Evolutionary conservation across 108 stramenopile genomes (phyloP), one percentile per base, ranked within the genome.

Genomic region (Stephanodiscus triporus): DNA sequence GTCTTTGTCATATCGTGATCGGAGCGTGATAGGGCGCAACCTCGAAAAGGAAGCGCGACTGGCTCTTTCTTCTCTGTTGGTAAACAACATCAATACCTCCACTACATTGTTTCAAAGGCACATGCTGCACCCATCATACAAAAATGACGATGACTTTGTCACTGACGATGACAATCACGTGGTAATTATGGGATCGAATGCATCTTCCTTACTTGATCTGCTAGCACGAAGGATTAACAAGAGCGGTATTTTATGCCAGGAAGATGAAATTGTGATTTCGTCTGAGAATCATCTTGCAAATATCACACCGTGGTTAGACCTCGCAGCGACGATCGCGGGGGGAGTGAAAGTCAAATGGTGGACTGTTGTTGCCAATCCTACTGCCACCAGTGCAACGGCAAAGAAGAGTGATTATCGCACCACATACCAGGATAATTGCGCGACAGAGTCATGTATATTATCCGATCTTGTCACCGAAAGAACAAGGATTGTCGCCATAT

Each of bases 271-370:
- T 54, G 62, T 95, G n/a, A 56, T 95, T 67, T 79, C 87, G 36
- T 76, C 86, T 0, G 89, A 92, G 59, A 95, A 95, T 80, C 94
- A 95, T 74, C 22, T 74, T 37, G 91, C 94, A 4, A 93, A 95
- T 68, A 78, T 91, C 49, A 60, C 66, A 4, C 91, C 94, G n/a
- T 95, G 94, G 94, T 34, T 89, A 0, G 20, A 68, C 23, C 82
- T 72, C 40, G 89, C 89, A 9, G 65, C 68, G 63, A 14, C 3
- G 13, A 45, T 14, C 43, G 50, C 16, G 17, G 56, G 45, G 1
- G 90, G 89, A 62, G 86, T 81, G 3, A 74, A 48, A 17, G 64
- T 95, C 32, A 80, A 84, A 68, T 87, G 88, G 82, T 93, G 88
- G 88, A 77, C 83, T 10, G 71, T 83, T 0, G 65, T 45, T 8